Percentiles rank a stretch among this genome's conserved stretches.
These are phyloP conservation scores for Coemansia reversa DNA, from an alignment of 192 early-diverging fungal species.

Conservation along the genomic window DNA sequence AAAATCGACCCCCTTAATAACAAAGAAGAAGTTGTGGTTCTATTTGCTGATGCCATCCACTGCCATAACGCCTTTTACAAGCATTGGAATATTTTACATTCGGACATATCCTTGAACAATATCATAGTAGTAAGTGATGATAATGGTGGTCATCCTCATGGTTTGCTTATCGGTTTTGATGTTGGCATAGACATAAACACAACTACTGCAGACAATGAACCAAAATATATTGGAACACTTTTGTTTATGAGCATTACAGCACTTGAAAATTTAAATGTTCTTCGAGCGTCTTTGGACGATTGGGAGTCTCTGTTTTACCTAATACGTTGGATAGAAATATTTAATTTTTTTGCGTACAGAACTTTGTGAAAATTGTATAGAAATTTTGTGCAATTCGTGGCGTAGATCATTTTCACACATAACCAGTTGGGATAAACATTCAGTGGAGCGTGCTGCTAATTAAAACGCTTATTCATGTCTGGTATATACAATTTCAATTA, in stretches of 20 bases:
- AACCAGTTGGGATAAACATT: too few relatives aligned
- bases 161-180: slow-evolving; percentile 32
- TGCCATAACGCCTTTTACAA: slow-evolving; percentile 17
- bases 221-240: slow-evolving; percentile 4
- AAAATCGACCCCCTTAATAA: background rate
- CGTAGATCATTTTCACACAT: too few relatives aligned
- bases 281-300: slow-evolving; percentile 8
- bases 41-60: slow-evolving; percentile 17
- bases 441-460: too few relatives aligned
- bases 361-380: too few relatives aligned
- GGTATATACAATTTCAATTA: too few relatives aligned
- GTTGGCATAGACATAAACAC: background rate
- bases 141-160: background rate
- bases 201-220: too few relatives aligned
- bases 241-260: slow-evolving; percentile 39
- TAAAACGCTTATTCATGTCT: too few relatives aligned
- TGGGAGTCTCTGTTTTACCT: slow-evolving; percentile 20
- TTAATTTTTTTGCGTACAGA: background rate
- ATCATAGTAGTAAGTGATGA: slow-evolving; percentile 12
- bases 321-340: slow-evolving; percentile 16
- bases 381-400: too few relatives aligned
- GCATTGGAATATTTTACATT: slow-evolving; percentile 14
- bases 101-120: slow-evolving; percentile 31
- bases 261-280: background rate
- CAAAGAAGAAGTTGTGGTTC: slow-evolving; percentile 7